A percentile compares a stretch with the other conserved stretches of the same genome.
These are phyloP conservation scores for Leccinellum luteum DNA, from an alignment of 768 basidiomycete species.

Conservation along the genomic window DNA sequence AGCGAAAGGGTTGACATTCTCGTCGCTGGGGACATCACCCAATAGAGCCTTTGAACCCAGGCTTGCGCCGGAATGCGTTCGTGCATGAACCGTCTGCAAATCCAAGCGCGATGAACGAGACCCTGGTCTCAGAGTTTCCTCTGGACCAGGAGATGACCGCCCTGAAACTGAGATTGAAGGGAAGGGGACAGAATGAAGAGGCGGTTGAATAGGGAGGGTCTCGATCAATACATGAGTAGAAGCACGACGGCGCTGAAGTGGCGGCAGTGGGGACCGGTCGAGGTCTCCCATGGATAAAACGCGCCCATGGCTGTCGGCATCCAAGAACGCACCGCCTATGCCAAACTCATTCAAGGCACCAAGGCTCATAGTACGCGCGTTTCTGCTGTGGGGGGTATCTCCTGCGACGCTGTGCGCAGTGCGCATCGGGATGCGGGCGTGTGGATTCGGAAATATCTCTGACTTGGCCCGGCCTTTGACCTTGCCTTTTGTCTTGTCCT, in stretches of 20 bases:
- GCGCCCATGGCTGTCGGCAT: conserved; percentile 41
- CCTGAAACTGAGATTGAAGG: conserved; percentile 48
- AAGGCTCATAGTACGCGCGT: conserved; percentile 63
- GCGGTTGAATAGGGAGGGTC: conserved; percentile 38
- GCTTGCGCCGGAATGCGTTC: conserved; percentile 51
- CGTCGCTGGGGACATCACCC: conserved; percentile 36
- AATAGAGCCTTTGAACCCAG: conserved; percentile 47
- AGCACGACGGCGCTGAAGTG: conserved; percentile 48
- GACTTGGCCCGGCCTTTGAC: conserved; percentile 38
- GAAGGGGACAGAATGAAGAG: conserved; percentile 60
- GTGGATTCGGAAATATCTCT: conserved; percentile 43
- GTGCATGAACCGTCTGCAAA: conserved; percentile 35
- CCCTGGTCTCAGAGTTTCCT: conserved; percentile 34
- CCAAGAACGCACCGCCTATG: conserved; percentile 45
- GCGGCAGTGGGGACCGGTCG: conserved; percentile 37
- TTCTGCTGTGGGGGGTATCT: conserved; percentile 39
- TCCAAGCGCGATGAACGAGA: conserved; percentile 36
- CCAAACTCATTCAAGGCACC: conserved; percentile 58
- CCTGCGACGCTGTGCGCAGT: conserved; percentile 44
- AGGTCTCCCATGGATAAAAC: conserved; percentile 62
- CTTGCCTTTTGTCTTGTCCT: conserved; percentile 52
- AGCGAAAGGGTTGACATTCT: conserved; percentile 33
- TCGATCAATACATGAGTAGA: conserved; percentile 49
- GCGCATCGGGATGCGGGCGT: conserved; percentile 36
- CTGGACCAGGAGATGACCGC: conserved; percentile 48